Evolutionary conservation across 345 rosid genomes (phyloP), one percentile per base, ranked within the genome.

Genomic region (Pugionium dolabratum): DNA sequence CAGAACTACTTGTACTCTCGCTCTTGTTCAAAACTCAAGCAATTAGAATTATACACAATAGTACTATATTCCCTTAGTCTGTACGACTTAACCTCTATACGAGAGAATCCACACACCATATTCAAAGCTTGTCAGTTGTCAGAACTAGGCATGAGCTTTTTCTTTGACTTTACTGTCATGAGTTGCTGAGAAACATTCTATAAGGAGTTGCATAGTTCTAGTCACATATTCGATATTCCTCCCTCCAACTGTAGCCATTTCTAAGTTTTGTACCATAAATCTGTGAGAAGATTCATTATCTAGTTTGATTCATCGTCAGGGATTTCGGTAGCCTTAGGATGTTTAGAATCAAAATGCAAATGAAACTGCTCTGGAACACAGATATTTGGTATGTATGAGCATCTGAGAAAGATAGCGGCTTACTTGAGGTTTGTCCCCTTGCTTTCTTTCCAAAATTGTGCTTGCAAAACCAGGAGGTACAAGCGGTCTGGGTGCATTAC

Each of bases 381-480:
- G 6, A 39, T 46, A 27, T 53, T 45, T 60, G 46, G 47, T 9
- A 41, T 34, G 53, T 32, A 55, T 66, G 35, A 43, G 67, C 79
- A 84, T 95, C 92, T 83, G 85, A 39, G 68, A 79, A 33, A 80
- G 67, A 48, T 59, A 70, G 36, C 69, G 48, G 51, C 79, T 79
- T 70, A 55, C 64, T 5, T 71, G 73, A 66, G 83, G 61, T 75
- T 83, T 81, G 51, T 79, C 73, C 66, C 85, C 90, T 59, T 59
- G 48, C 68, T 74, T 82, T 72, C 72, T 81, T 62, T 82, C 96
- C 54, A 71, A 70, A 63, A 61, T 4, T 54, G 83, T 31, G 68
- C 79, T 74, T 4, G 86, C 64, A 80, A 94, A 94, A 53, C 99
- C 97, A 4, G 99, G 99, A 42, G 99, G 99, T 66, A 94, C 99